Evolutionary conservation across 1,284 basidiomycete genomes (phyloP).

Genomic region (Naganishia liquefaciens): DNA sequence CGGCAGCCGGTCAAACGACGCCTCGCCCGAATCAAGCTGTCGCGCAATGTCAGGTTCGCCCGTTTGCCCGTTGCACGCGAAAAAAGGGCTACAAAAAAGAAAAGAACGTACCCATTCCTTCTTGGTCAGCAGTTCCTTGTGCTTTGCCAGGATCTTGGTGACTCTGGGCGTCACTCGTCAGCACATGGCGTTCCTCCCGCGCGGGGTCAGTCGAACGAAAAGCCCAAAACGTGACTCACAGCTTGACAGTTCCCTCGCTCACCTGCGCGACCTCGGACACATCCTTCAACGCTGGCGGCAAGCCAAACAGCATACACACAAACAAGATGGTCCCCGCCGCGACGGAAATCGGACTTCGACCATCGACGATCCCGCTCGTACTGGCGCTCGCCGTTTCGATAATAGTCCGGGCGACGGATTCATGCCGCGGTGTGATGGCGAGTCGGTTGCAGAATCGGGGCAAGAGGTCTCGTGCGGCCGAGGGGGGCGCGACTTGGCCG

Average conservation of each 20-base stretch:
- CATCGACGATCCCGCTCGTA: constrained; percentile 64
- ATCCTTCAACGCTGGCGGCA: constrained; percentile 73
- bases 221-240: constrained; percentile 51
- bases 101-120: constrained; percentile 21
- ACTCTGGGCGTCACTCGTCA: background rate
- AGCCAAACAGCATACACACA: constrained; percentile 77
- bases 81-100: no score
- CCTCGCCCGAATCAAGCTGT: constrained; percentile 17
- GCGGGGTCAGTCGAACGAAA: background rate
- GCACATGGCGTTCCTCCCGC: no score
- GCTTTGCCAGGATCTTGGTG: constrained; percentile 24
- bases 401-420: constrained; percentile 24
- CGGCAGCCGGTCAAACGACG: constrained; percentile 17
- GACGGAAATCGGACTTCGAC: constrained; percentile 91
- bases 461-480: constrained; percentile 35
- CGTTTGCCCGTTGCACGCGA: no score
- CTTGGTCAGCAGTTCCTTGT: constrained; percentile 24
- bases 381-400: constrained; percentile 30
- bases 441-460: constrained; percentile 32
- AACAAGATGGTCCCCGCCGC: constrained; percentile 95
- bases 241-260: constrained; percentile 93
- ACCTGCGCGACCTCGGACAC: constrained; percentile 94
- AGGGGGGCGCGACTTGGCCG: constrained; percentile 23
- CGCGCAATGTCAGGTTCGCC: background rate
- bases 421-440: constrained; percentile 24